Percentiles rank a stretch among this genome's conserved stretches.
phyloP scores from a whole-genome alignment of 2,329 filamentous ascomycete species.

The Ophiostoma triangulosporum region DNA sequence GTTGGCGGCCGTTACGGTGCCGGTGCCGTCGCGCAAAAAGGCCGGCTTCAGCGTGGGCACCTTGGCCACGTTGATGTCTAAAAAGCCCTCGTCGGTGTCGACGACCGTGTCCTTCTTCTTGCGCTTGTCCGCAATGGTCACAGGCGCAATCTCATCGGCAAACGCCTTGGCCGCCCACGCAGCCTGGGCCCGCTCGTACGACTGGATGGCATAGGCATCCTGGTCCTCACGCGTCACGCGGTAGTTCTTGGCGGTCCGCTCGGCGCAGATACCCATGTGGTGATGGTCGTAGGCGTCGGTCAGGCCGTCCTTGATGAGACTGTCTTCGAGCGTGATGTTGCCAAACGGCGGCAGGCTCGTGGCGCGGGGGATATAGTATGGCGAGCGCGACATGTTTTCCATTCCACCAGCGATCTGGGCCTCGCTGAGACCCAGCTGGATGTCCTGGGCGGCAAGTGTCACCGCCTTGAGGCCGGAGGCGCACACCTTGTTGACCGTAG shows the following conservation, averaged over 20 bases:
- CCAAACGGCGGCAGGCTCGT: conserved; percentile 75
- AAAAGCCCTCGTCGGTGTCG: conserved; percentile 76
- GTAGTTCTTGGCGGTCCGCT: conserved; percentile 84
- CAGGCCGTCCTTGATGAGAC: conserved; percentile 83
- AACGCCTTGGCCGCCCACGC: conserved; percentile 78
- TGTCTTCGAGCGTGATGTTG: conserved; percentile 77
- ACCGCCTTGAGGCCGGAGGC: conserved; percentile 91
- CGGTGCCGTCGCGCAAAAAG: conserved; percentile 72
- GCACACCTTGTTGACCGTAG: conserved; percentile 97
- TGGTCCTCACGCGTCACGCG: conserved; percentile 71
- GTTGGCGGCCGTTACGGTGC: conserved; percentile 89
- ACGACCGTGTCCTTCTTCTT: conserved; percentile 69
- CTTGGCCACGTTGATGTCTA: conserved; percentile 77
- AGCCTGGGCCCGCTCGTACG: conserved; percentile 77
- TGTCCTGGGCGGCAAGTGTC: conserved; percentile 79
- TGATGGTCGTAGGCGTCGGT: conserved; percentile 95
- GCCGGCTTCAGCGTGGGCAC: conserved; percentile 78
- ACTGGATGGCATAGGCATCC: conserved; percentile 79
- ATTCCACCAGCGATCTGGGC: conserved; percentile 89
- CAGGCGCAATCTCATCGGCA: conserved; percentile 77
- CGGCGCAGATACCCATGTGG: conserved; percentile 96
- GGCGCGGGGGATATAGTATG: conserved; percentile 78
- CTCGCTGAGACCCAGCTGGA: conserved; percentile 79
- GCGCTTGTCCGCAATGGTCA: conserved; percentile 55
- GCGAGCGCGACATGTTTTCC: conserved; percentile 94